Base-by-base conservation (phyloP, 495 filamentous ascomycete species). In the Daldinia vernicosa region DNA sequence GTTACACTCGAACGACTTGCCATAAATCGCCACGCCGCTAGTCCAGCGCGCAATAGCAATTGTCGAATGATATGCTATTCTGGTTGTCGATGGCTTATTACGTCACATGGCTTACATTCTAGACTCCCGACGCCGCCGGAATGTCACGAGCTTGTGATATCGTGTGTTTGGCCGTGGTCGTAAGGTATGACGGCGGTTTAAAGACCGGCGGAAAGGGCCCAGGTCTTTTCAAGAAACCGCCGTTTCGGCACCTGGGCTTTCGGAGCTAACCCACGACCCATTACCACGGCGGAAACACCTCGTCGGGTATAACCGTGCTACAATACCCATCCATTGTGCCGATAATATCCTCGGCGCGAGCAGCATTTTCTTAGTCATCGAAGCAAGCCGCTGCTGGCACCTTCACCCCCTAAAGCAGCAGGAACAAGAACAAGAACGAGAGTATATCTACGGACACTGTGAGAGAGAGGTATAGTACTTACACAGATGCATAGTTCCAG, bases 1-100 rank as follows among this genome's bases (percentile, higher is more conserved):
- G 69, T 72, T 72, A 68, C 64, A 67, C 55, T 37, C 55, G 30
- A 33, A 43, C 51, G 50, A 60, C 19, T 54, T 22, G 43, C 66
- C 53, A 58, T 43, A 26, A 58, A 12, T 60, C 56, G 50, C 40
- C 45, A 53, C 24, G 50, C 50, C 12, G 54, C 40, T 14, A 33
- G 15, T 11, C 11, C 5, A n/a, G 30, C n/a, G n/a, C 24, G 56
- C 55, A 24, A 47, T 22, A 32, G 9, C 40, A 39, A 30, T 62
- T 50, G 19, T 47, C 43, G 17, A 24, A 47, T 47, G 43, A 8
- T 47, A 47, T 47, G 43, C 19, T 47, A 47, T 47, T 47, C 3
- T 24, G 6, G 9, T 47, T 11, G 9, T 8, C 9, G 19, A 9
- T 47, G 19, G 19, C 19, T 47, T 47, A 24, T 47, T 47, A 22